Evolutionary conservation across 169 alveolate species (phyloP), one percentile per base, ranked within the genome.

Genomic region (Amoebophrya sp.): DNA sequence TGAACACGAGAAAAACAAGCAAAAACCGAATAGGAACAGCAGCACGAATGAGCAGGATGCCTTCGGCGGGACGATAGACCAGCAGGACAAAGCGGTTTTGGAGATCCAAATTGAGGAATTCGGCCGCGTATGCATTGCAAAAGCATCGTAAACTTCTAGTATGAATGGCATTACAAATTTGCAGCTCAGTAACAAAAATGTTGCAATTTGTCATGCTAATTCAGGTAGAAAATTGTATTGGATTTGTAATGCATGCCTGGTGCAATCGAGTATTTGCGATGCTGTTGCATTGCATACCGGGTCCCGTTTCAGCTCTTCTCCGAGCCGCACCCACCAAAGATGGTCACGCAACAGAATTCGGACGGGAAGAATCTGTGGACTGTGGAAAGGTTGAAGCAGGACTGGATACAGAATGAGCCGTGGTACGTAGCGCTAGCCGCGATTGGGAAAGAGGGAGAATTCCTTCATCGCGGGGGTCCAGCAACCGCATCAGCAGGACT

Each of bases 251-350:
- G n/a, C n/a, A n/a, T n/a, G n/a, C n/a, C n/a, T n/a, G n/a, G n/a
- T n/a, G n/a, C n/a, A n/a, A n/a, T n/a, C n/a, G n/a, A n/a, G n/a
- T n/a, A n/a, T n/a, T n/a, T n/a, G n/a, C n/a, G n/a, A n/a, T n/a
- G n/a, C n/a, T n/a, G n/a, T n/a, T n/a, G n/a, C n/a, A n/a, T n/a
- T n/a, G n/a, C n/a, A n/a, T n/a, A n/a, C n/a, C n/a, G 83, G 10
- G 83, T 66, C 18, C 99, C 99, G 40, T 93, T 94, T 0, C 95
- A 96, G 92, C 94, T 97, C 40, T 97, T 97, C 92, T 94, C 92
- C 77, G 95, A 93, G 14, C 97, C 97, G 41, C 98, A 97, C 83
- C 96, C 97, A 1, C 94, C 93, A 40, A 89, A 95, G 94, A 39
- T 35, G 0, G 2, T 40, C 91, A n/a, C 66, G 66, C 89, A 39